phyloP scores from a whole-genome alignment of 805 yeast species.

The Metschnikowia santaceciliae region DNA sequence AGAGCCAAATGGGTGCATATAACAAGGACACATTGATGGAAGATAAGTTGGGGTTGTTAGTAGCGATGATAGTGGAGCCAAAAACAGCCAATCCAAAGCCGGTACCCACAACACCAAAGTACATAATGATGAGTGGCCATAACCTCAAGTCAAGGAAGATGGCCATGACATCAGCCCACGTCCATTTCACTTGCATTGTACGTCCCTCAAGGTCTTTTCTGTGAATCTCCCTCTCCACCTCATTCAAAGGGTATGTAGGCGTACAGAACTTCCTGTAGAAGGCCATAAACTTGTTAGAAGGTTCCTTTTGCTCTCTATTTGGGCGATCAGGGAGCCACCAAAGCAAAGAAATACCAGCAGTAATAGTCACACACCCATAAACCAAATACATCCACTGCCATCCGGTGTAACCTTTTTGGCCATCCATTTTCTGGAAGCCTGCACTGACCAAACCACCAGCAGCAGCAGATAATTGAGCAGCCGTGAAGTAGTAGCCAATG shows the following conservation, averaged over 20 bases:
- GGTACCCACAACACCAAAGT: conserved; percentile 90
- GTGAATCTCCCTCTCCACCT: conserved; percentile 53
- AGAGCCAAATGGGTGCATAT: conserved; percentile 88
- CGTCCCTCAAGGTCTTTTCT: conserved; percentile 54
- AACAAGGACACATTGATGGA: conserved; percentile 70
- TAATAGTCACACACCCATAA: conserved; percentile 67
- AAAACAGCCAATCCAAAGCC: conserved; percentile 84
- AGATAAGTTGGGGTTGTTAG: conserved; percentile 57
- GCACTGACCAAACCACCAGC: conserved; percentile 85
- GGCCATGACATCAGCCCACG: conserved; percentile 49
- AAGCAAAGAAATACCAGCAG: conserved; percentile 57
- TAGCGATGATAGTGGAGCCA: conserved; percentile 71
- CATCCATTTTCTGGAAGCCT: conserved; percentile 83
- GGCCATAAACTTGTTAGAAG: conserved; percentile 15
- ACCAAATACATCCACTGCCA: conserved; percentile 85
- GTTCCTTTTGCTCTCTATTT: conserved; percentile 11
- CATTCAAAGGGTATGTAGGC: conserved; percentile 47
- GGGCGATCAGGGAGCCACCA: conserved; percentile 92
- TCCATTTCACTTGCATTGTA: conserved; percentile 50
- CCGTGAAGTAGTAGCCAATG: conserved; percentile 86
- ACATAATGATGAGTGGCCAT: conserved; percentile 84
- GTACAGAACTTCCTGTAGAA: conserved; percentile 26
- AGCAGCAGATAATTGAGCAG: conserved; percentile 89
- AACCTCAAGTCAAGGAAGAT: conserved; percentile 61
- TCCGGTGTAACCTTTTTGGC: conserved; percentile 63